phyloP scores from a whole-genome alignment of 257 asterid species.

The Lavandula angustifolia region DNA sequence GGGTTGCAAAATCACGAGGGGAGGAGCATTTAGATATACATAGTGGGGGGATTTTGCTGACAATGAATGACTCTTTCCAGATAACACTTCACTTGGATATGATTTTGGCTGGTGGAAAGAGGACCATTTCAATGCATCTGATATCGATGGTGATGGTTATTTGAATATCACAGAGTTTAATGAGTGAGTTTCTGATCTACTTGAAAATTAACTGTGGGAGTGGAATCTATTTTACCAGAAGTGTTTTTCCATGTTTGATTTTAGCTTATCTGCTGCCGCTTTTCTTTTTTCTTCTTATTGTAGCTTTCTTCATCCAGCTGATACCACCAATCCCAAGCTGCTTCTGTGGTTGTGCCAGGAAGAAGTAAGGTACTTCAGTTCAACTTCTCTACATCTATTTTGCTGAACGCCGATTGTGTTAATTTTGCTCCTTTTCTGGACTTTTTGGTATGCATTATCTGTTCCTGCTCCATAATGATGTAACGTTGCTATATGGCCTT shows the following conservation, averaged over 20 bases:
- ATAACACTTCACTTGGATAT: conserved; percentile 60
- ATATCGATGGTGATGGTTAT: conserved; percentile 77
- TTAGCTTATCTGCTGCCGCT: conserved; percentile 24
- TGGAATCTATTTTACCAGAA: conserved; percentile 8
- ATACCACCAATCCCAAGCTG: conserved; percentile 66
- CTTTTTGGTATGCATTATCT: neutral
- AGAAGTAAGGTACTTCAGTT: conserved; percentile 71
- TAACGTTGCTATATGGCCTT: neutral
- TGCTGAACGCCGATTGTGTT: conserved; percentile 21
- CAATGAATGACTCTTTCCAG: conserved; percentile 40
- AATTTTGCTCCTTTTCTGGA: conserved; percentile 6
- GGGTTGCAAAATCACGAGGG: neutral
- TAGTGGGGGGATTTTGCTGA: conserved; percentile 14
- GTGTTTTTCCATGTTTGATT: conserved; percentile 13
- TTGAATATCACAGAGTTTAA: conserved; percentile 82
- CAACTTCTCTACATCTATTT: conserved; percentile 14
- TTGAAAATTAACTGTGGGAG: conserved; percentile 8
- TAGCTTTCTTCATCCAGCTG: conserved; percentile 98
- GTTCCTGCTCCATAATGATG: neutral
- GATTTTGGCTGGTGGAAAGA: conserved; percentile 98
- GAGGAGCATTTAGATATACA: neutral
- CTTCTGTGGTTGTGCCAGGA: conserved; percentile 89
- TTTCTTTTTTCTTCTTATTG: conserved; percentile 20
- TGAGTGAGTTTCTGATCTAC: conserved; percentile 60
- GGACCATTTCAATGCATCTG: conserved; percentile 95